Conservation (phyloP, 2,329 filamentous ascomycete species). For the Fusarium xylarioides region DNA sequence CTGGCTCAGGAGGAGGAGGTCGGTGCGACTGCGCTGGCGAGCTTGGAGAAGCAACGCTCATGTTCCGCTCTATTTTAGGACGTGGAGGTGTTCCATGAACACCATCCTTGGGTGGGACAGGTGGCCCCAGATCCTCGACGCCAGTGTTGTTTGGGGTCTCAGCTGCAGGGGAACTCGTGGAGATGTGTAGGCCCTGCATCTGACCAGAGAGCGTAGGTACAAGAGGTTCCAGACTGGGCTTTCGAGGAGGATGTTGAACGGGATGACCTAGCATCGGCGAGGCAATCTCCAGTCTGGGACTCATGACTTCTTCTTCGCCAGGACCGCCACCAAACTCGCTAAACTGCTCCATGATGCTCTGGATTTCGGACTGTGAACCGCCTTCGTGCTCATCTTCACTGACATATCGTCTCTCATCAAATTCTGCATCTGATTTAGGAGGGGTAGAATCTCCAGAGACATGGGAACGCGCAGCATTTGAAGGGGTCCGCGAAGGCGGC, state of each 20-base stretch:
- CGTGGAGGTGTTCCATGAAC: slow-evolving; percentile 52
- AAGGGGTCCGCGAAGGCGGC: slow-evolving; percentile 67
- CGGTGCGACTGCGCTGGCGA: slow-evolving; percentile 65
- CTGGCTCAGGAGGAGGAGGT: slow-evolving; percentile 76
- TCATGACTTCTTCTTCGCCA: slow-evolving; percentile 88
- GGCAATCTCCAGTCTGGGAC: slow-evolving; percentile 83
- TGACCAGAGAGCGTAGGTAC: slow-evolving; percentile 61
- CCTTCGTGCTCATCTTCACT: slow-evolving; percentile 73
- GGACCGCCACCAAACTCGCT: slow-evolving; percentile 77
- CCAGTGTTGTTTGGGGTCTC: slow-evolving; percentile 50
- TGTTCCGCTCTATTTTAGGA: slow-evolving; percentile 50
- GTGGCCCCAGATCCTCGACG: slow-evolving; percentile 60
- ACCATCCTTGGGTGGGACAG: slow-evolving; percentile 69
- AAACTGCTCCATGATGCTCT: slow-evolving; percentile 98
- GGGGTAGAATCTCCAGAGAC: slow-evolving; percentile 59
- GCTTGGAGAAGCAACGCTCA: slow-evolving; percentile 49
- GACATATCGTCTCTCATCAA: slow-evolving; percentile 65
- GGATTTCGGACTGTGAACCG: slow-evolving; percentile 84
- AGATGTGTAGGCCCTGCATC: slow-evolving; percentile 55
- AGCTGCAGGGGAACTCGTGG: slow-evolving; percentile 51
- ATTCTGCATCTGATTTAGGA: slow-evolving; percentile 61
- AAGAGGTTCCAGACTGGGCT: slow-evolving; percentile 84
- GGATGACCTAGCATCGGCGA: slow-evolving; percentile 77
- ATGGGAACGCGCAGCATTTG: slow-evolving; percentile 62
- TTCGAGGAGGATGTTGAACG: slow-evolving; percentile 78